These are phyloP conservation scores for Lasiosphaeriaceae sp. DNA, from an alignment of 495 filamentous ascomycete genomes.

Conservation along the genomic window DNA sequence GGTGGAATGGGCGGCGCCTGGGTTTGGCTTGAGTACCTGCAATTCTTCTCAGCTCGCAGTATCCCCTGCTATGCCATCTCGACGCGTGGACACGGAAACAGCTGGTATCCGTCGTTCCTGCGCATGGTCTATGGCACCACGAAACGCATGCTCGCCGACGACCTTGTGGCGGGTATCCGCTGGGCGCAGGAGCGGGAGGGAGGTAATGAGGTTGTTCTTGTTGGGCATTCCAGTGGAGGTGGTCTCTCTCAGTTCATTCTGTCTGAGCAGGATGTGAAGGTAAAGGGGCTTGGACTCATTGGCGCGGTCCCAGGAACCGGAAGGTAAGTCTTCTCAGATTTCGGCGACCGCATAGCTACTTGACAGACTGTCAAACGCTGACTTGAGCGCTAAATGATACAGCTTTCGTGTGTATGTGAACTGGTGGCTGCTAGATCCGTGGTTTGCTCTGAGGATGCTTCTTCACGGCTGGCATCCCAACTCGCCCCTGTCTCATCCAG, in stretches of 20 bases:
- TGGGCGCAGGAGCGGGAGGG: conserved; percentile 27
- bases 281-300: conserved; percentile 36
- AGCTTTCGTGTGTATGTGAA: conserved; percentile 39
- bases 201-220: conserved; percentile 35
- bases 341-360: no score
- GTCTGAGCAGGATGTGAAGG: conserved; percentile 29
- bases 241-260: conserved; percentile 44
- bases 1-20: conserved; percentile 47
- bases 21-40: conserved; percentile 45
- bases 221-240: conserved; percentile 46
- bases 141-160: conserved; percentile 37
- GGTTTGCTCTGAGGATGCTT: conserved; percentile 38
- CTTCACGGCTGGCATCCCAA: conserved; percentile 43
- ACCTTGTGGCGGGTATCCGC: conserved; percentile 35
- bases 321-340: conserved; percentile 32
- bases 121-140: conserved; percentile 35
- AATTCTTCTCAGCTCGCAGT: conserved; percentile 33
- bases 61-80: conserved; percentile 48
- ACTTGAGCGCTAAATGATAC: not conserved
- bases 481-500: conserved; percentile 43
- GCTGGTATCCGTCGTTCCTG: conserved; percentile 40
- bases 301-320: conserved; percentile 41
- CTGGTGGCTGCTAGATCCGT: conserved; percentile 41
- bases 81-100: conserved; percentile 46
- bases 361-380: not conserved